These are phyloP conservation scores for Agaricales sp. DNA, from an alignment of 1,284 basidiomycete species.

Conservation along the genomic window DNA sequence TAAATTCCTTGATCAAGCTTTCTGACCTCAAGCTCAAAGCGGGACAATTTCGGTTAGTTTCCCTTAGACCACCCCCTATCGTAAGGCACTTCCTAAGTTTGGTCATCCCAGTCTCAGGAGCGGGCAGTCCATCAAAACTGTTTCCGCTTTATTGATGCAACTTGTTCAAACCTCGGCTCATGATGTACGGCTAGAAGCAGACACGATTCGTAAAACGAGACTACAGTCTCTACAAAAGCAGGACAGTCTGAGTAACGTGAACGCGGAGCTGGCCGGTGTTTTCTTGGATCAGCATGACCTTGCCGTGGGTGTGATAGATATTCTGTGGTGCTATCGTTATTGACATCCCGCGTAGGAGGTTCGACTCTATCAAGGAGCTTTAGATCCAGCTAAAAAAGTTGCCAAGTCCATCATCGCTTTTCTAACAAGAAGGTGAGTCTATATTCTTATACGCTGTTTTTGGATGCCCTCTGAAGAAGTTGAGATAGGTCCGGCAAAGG, in stretches of 20 bases:
- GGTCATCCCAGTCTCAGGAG: slow-evolving; percentile 50
- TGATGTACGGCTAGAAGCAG: slow-evolving; percentile 59
- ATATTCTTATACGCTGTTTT: neutral
- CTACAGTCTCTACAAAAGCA: slow-evolving; percentile 50
- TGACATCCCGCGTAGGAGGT: slow-evolving; percentile 38
- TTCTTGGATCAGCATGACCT: slow-evolving; percentile 57
- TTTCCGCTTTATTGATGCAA: slow-evolving; percentile 87
- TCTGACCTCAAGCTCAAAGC: slow-evolving; percentile 84
- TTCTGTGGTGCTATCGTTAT: slow-evolving; percentile 4
- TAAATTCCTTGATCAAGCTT: slow-evolving; percentile 81
- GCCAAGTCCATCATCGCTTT: slow-evolving; percentile 80
- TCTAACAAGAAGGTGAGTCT: slow-evolving; percentile 62
- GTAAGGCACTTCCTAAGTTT: neutral
- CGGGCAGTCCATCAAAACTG: slow-evolving; percentile 81
- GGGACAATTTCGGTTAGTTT: slow-evolving; percentile 70
- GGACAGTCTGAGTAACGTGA: slow-evolving; percentile 40
- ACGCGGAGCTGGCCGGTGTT: slow-evolving; percentile 23
- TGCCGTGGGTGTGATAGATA: slow-evolving; percentile 31
- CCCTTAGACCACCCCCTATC: neutral
- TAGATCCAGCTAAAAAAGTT: slow-evolving; percentile 75
- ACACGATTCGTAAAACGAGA: slow-evolving; percentile 48
- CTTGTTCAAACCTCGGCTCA: slow-evolving; percentile 92
- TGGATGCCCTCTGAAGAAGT: neutral
- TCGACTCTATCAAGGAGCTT: slow-evolving; percentile 48
- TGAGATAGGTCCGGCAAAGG: slow-evolving; percentile 59